Conservation (phyloP, 148 eudicot genomes). For the Chenopodium album region DNA sequence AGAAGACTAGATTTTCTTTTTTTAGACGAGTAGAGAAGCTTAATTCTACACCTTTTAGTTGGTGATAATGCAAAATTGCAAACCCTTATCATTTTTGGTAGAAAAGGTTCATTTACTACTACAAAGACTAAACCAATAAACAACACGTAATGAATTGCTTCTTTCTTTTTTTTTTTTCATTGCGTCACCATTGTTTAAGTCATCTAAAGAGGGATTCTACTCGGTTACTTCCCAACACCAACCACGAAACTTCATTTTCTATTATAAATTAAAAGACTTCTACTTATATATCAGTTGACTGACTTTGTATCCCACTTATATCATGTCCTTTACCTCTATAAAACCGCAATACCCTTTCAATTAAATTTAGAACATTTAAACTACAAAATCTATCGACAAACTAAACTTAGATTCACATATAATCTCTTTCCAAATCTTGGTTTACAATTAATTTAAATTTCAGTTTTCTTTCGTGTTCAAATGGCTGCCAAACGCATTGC, state of each 20-base stretch:
- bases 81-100: too few relatives aligned
- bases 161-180: neutral
- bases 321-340: neutral
- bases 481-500: slow-evolving; percentile 56
- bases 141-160: too few relatives aligned
- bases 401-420: too few relatives aligned
- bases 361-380: neutral
- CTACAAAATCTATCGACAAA: too few relatives aligned
- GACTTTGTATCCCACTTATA: neutral
- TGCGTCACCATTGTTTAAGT: neutral
- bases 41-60: too few relatives aligned
- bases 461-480: neutral
- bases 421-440: neutral
- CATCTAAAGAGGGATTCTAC: slow-evolving; percentile 12
- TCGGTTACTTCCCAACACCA: slow-evolving; percentile 35
- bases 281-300: slow-evolving; percentile 1
- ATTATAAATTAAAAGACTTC: neutral
- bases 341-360: too few relatives aligned
- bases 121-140: too few relatives aligned
- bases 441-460: neutral
- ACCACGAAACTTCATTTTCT: slow-evolving; percentile 33
- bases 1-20: too few relatives aligned
- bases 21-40: too few relatives aligned
- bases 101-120: too few relatives aligned
- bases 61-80: too few relatives aligned